Conservation (phyloP, 2,329 filamentous ascomycete species). For the Tolypocladium amazonense region DNA sequence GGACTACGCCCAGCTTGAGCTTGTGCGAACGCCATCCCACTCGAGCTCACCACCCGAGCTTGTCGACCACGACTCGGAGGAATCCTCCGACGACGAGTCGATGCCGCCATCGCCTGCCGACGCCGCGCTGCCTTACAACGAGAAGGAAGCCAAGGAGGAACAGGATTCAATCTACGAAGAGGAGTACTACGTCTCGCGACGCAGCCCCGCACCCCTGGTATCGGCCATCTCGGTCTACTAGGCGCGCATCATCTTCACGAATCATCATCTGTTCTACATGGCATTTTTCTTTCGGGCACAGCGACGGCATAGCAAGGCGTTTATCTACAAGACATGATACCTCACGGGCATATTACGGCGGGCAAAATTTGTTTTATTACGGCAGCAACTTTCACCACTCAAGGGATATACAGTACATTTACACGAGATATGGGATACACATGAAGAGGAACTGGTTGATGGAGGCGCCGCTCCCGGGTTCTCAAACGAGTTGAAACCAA, state of each 20-base stretch:
- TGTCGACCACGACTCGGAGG: slow-evolving; percentile 58
- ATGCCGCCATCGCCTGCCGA: slow-evolving; percentile 62
- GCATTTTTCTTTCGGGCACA: slow-evolving; percentile 8
- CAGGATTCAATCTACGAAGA: slow-evolving; percentile 38
- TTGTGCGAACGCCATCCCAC: slow-evolving; percentile 60
- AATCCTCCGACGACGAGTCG: slow-evolving; percentile 65
- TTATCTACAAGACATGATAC: slow-evolving; percentile 15
- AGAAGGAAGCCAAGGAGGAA: slow-evolving; percentile 40
- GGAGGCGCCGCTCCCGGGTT: slow-evolving; percentile 1
- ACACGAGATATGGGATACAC: slow-evolving; percentile 2
- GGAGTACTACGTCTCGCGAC: slow-evolving; percentile 42
- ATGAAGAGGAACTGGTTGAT: neutral
- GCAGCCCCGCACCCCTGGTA: slow-evolving; percentile 39
- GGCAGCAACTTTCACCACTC: slow-evolving; percentile 5
- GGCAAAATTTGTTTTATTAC: slow-evolving; percentile 6
- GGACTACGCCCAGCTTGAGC: slow-evolving; percentile 53
- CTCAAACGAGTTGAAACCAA: neutral
- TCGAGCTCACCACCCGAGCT: slow-evolving; percentile 58
- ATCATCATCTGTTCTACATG: slow-evolving; percentile 1
- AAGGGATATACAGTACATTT: neutral
- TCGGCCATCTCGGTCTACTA: slow-evolving; percentile 49
- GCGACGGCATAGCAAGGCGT: slow-evolving; percentile 19
- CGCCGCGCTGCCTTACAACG: slow-evolving; percentile 46
- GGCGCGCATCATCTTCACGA: neutral
- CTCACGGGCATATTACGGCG: slow-evolving; percentile 11